These are phyloP conservation scores for Xylaria sp. DNA, from an alignment of 2,329 filamentous ascomycete species.

Conservation along the genomic window DNA sequence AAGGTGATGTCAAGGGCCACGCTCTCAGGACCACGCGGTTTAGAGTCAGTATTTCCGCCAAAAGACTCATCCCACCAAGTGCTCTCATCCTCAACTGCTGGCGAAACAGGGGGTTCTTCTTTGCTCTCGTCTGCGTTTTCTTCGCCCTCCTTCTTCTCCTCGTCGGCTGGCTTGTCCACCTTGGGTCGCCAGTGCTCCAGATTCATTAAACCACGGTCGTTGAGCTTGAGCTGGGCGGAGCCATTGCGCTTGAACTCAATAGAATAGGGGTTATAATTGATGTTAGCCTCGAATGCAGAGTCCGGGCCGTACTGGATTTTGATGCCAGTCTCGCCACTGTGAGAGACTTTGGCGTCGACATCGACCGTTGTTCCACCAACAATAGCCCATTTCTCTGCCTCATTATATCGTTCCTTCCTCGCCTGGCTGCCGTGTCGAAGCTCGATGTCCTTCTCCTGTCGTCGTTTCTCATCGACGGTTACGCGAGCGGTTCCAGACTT, in stretches of 20 bases:
- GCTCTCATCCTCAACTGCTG: constrained; percentile 70
- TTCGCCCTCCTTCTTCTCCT: constrained; percentile 56
- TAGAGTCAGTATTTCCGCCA: constrained; percentile 92
- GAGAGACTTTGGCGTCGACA: constrained; percentile 70
- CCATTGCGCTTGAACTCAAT: constrained; percentile 88
- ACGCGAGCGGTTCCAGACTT: constrained; percentile 88
- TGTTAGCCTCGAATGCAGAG: constrained; percentile 78
- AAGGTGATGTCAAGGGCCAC: constrained; percentile 91
- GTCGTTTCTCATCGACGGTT: constrained; percentile 87
- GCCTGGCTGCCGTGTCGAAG: constrained; percentile 82
- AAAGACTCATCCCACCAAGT: constrained; percentile 99
- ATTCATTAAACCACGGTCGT: constrained; percentile 88
- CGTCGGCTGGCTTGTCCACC: constrained; percentile 63
- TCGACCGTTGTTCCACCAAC: constrained; percentile 80
- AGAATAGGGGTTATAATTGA: constrained; percentile 81
- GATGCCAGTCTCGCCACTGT: constrained; percentile 69
- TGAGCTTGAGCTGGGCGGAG: constrained; percentile 82
- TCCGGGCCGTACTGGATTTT: constrained; percentile 81
- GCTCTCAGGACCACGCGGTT: constrained; percentile 93
- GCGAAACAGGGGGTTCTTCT: constrained; percentile 44
- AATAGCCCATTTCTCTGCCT: constrained; percentile 83
- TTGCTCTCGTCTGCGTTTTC: constrained; percentile 55
- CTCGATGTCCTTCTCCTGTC: constrained; percentile 86
- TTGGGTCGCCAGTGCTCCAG: constrained; percentile 95
- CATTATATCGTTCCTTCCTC: constrained; percentile 93